Percentiles rank a stretch among this genome's conserved stretches.
Conservation (phyloP, 139 green algal genomes). For the Coelastrella sp. region DNA sequence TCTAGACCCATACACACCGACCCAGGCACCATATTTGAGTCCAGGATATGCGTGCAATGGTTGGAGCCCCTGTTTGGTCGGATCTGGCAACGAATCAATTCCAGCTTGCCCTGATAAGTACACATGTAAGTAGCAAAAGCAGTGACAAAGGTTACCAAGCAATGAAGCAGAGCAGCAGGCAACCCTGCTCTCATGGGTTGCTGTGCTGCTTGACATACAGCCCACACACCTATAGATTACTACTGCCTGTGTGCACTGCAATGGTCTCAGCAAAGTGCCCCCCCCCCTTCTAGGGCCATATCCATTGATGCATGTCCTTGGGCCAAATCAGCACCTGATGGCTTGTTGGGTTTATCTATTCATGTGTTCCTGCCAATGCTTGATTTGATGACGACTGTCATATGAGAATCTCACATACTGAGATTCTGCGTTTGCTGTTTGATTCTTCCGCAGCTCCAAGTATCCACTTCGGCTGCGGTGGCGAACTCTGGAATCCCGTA, state of each 20-base stretch:
- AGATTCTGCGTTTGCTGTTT: neutral
- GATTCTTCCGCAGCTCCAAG: slow-evolving; percentile 19
- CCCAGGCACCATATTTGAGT: neutral
- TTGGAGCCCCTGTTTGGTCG: slow-evolving; percentile 14
- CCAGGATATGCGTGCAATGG: slow-evolving; percentile 33
- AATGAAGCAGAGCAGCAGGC: too few relatives aligned
- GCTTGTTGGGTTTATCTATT: too few relatives aligned
- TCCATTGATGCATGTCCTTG: too few relatives aligned
- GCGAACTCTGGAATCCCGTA: slow-evolving; percentile 40
- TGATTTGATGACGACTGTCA: neutral
- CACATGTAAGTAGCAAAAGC: slow-evolving; percentile 8
- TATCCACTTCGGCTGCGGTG: slow-evolving; percentile 33
- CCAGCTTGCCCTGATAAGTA: slow-evolving; percentile 9
- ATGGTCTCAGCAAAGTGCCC: too few relatives aligned
- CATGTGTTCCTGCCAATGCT: neutral
- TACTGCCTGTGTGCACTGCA: too few relatives aligned
- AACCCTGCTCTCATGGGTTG: too few relatives aligned
- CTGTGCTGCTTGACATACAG: too few relatives aligned
- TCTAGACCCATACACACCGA: neutral
- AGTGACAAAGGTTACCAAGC: too few relatives aligned
- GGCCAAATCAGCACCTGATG: too few relatives aligned
- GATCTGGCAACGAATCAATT: neutral
- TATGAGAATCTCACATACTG: neutral
- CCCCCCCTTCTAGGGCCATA: too few relatives aligned
- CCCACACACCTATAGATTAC: too few relatives aligned